phyloP scores from a whole-genome alignment of 345 rosid genomes.

The Eucalyptus marginata region DNA sequence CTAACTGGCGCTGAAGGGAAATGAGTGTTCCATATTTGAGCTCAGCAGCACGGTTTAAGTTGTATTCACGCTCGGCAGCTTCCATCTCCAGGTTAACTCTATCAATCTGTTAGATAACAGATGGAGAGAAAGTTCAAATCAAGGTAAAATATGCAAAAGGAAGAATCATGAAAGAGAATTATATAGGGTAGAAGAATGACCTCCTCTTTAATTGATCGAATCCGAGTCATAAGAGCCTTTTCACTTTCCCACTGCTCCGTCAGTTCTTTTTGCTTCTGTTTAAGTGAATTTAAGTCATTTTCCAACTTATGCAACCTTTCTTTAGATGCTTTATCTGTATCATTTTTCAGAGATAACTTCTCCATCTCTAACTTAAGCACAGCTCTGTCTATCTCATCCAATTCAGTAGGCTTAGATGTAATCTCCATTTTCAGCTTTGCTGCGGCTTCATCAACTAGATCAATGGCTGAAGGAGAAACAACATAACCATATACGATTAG shows the following conservation, averaged over 20 bases:
- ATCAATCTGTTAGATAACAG: conserved; percentile 42
- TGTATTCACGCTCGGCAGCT: conserved; percentile 88
- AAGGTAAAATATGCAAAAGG: not conserved
- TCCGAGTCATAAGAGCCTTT: conserved; percentile 67
- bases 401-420: conserved; percentile 92
- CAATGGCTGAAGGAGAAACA: conserved; percentile 60
- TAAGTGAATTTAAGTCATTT: conserved; percentile 47
- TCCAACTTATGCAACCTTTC: conserved; percentile 83
- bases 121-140: not conserved
- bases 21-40: conserved; percentile 83
- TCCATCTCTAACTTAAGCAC: conserved; percentile 91
- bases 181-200: conserved; percentile 11
- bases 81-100: conserved; percentile 85
- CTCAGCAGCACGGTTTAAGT: conserved; percentile 80
- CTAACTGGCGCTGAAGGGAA: conserved; percentile 78
- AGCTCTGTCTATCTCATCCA: conserved; percentile 89
- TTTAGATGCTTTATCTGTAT: conserved; percentile 84
- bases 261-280: conserved; percentile 67
- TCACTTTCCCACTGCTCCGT: conserved; percentile 72
- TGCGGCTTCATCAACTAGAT: conserved; percentile 97
- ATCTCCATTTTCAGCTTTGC: conserved; percentile 99
- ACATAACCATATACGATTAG: not conserved
- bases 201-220: conserved; percentile 88
- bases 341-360: conserved; percentile 83
- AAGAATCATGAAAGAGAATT: not conserved